These are phyloP conservation scores for Cladosporium sp. DNA, from an alignment of 2,329 filamentous ascomycete species.

Conservation along the genomic window DNA sequence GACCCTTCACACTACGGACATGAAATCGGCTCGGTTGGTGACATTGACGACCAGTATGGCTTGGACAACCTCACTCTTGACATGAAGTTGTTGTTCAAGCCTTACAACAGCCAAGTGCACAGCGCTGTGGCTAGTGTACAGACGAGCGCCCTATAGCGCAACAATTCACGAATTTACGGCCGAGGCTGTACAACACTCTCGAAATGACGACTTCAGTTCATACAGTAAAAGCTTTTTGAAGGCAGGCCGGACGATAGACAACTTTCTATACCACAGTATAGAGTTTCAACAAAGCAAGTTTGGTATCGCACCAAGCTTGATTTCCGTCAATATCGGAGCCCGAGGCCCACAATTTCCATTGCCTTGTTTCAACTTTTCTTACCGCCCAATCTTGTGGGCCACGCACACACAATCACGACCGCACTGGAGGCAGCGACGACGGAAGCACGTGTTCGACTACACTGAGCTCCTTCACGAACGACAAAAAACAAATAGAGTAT, in stretches of 20 bases:
- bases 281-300: background rate
- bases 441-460: conserved; percentile 6
- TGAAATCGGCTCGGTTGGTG: conserved; percentile 66
- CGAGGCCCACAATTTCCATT: background rate
- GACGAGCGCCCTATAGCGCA: conserved; percentile 27
- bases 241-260: conserved; percentile 4
- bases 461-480: conserved; percentile 15
- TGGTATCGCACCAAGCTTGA: background rate
- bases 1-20: conserved; percentile 67
- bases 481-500: conserved; percentile 18
- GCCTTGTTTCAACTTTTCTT: conserved; percentile 1
- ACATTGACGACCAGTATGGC: conserved; percentile 68
- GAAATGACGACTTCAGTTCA: conserved; percentile 18
- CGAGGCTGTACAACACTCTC: conserved; percentile 20
- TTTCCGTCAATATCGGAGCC: conserved; percentile 5
- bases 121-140: conserved; percentile 37
- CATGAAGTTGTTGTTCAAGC: conserved; percentile 70
- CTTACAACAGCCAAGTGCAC: conserved; percentile 44
- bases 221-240: conserved; percentile 3
- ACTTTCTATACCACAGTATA: background rate
- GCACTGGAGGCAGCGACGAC: conserved; percentile 12
- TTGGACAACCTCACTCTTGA: conserved; percentile 65
- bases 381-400: background rate
- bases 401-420: conserved; percentile 9
- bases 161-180: conserved; percentile 19